Evolutionary conservation across 2,329 filamentous ascomycete genomes (phyloP).

Genomic region (Fusarium armeniacum): DNA sequence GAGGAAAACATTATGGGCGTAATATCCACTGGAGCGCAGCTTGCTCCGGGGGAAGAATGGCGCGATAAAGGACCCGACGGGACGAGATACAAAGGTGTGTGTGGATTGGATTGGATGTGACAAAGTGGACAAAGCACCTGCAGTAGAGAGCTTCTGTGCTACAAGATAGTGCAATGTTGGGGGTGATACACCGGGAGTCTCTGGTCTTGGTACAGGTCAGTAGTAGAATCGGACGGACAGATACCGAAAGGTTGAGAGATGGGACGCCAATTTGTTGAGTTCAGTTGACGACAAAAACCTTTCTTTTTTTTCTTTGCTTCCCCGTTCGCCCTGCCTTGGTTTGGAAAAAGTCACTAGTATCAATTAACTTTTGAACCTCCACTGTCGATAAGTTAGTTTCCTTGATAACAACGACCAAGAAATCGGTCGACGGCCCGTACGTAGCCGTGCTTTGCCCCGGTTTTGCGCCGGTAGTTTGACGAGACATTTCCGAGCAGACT

Average conservation of each 20-base stretch:
- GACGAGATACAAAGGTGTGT: neutral
- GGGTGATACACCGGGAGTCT: neutral
- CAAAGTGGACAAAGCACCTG: constrained; percentile 20
- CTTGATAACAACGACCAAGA: constrained; percentile 21
- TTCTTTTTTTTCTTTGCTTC: neutral
- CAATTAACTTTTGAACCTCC: constrained; percentile 28
- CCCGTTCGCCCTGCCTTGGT: constrained; percentile 6
- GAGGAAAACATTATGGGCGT: constrained; percentile 47
- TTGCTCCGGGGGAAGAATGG: constrained; percentile 8
- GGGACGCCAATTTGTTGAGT: constrained; percentile 38
- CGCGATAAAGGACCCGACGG: constrained; percentile 21
- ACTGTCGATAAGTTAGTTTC: constrained; percentile 16
- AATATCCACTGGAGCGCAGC: constrained; percentile 20
- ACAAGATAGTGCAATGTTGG: constrained; percentile 15
- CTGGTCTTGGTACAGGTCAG: neutral
- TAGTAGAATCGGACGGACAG: constrained; percentile 21
- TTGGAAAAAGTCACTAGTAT: constrained; percentile 4
- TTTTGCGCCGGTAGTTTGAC: constrained; percentile 26
- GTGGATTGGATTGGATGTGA: constrained; percentile 18
- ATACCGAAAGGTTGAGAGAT: constrained; percentile 28
- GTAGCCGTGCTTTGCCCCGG: constrained; percentile 35
- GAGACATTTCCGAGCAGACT: constrained; percentile 31
- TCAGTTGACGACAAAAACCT: constrained; percentile 2
- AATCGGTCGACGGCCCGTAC: constrained; percentile 35
- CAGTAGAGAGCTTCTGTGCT: constrained; percentile 21